phyloP scores from a whole-genome alignment of 176 grass and related monocot genomes.

The Aegilops speltoides region DNA sequence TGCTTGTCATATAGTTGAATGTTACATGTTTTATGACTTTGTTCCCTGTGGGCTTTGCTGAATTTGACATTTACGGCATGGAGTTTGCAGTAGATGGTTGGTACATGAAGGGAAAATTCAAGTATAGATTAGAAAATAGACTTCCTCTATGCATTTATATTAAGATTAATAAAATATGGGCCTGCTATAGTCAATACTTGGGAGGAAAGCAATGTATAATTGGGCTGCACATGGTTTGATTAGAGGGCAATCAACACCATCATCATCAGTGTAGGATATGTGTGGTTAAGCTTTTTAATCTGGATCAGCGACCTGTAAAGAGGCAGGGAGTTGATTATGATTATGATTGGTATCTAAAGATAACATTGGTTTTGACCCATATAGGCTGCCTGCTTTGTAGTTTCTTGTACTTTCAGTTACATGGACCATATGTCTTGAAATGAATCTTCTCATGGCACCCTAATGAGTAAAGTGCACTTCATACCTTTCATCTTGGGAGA shows the following conservation, averaged over 20 bases:
- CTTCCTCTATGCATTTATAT: background rate
- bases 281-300: slow-evolving; percentile 10
- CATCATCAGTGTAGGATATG: background rate
- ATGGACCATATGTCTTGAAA: background rate
- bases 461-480: background rate
- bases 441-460: background rate
- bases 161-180: background rate
- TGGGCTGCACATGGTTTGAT: slow-evolving; percentile 25
- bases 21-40: background rate
- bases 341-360: background rate
- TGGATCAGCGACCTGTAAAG: background rate
- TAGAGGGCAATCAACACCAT: slow-evolving; percentile 9
- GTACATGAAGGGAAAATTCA: background rate
- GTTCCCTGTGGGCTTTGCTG: background rate
- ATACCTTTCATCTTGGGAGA: background rate
- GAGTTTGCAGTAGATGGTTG: background rate
- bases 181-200: slow-evolving; percentile 15
- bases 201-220: slow-evolving; percentile 26
- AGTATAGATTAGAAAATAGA: background rate
- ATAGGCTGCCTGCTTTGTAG: background rate
- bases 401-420: background rate
- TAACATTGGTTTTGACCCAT: background rate
- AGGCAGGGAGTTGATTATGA: background rate
- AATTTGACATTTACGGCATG: background rate
- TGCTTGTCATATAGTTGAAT: background rate